A percentile compares a stretch with the other conserved stretches of the same genome.
These are phyloP conservation scores for Fennellomyces sp. DNA, from an alignment of 371 early-diverging fungal genomes.

Conservation along the genomic window DNA sequence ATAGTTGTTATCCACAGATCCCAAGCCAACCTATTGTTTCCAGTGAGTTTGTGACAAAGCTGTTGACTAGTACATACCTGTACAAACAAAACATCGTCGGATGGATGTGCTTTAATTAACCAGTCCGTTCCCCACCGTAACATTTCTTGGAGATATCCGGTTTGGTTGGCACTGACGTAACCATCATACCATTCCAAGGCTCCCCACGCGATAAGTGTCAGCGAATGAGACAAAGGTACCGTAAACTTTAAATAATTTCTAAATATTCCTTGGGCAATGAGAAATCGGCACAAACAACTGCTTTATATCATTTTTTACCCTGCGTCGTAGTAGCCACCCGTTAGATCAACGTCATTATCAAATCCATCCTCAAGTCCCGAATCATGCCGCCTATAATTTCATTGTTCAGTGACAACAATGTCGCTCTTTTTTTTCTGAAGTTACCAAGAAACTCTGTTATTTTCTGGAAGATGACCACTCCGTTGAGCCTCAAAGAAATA, in stretches of 20 bases:
- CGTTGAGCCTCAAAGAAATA: too few species aligned
- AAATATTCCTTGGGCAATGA: not conserved
- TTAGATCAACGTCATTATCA: slow-evolving; percentile 46
- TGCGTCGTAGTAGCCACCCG: slow-evolving; percentile 50
- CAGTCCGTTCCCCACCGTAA: slow-evolving; percentile 69
- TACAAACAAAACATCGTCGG: slow-evolving; percentile 44
- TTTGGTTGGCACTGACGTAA: slow-evolving; percentile 48
- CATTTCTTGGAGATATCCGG: slow-evolving; percentile 41
- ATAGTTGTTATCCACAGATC: slow-evolving; percentile 37
- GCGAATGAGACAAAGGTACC: slow-evolving; percentile 50
- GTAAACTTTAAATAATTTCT: slow-evolving; percentile 61
- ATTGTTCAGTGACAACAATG: not conserved
- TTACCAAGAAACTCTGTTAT: too few species aligned
- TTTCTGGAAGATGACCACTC: too few species aligned
- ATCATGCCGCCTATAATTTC: slow-evolving; percentile 41
- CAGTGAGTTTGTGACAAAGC: not conserved
- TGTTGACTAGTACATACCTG: slow-evolving; percentile 27
- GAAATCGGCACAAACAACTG: not conserved
- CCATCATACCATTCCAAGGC: slow-evolving; percentile 58
- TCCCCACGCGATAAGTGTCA: slow-evolving; percentile 54
- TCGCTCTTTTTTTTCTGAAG: too few species aligned
- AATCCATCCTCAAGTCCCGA: slow-evolving; percentile 50
- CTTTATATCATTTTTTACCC: slow-evolving; percentile 16
- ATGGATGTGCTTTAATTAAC: slow-evolving; percentile 63
- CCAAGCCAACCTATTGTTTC: slow-evolving; percentile 37